These are phyloP conservation scores for Conoideocrella luteorostrata DNA, from an alignment of 2,329 filamentous ascomycete species.

Conservation along the genomic window DNA sequence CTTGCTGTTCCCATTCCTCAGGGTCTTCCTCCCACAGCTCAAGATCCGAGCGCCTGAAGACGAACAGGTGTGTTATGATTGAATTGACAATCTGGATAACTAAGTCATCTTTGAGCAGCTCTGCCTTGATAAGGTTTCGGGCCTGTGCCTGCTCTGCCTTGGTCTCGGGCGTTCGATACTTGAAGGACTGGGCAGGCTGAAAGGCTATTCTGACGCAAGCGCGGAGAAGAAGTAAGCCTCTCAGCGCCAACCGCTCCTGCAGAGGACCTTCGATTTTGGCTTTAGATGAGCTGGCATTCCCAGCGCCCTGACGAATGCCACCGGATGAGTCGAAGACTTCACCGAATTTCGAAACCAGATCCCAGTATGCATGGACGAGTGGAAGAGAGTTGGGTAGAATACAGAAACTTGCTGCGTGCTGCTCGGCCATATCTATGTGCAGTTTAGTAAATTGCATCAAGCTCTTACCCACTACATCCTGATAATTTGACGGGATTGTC, in stretches of 20 bases:
- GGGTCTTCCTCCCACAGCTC: constrained; percentile 91
- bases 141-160: constrained; percentile 71
- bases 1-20: constrained; percentile 89
- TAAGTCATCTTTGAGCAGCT: constrained; percentile 70
- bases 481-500: constrained; percentile 45
- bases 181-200: constrained; percentile 74
- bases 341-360: constrained; percentile 68
- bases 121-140: constrained; percentile 59
- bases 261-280: constrained; percentile 55
- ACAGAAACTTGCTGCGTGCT: constrained; percentile 76
- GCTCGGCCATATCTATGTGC: constrained; percentile 76
- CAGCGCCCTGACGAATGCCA: constrained; percentile 43
- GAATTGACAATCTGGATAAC: constrained; percentile 76
- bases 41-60: constrained; percentile 78
- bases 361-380: constrained; percentile 80
- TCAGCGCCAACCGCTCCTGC: constrained; percentile 72
- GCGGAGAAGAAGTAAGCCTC: constrained; percentile 74
- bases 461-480: constrained; percentile 71
- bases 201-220: constrained; percentile 82
- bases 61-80: constrained; percentile 80
- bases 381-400: constrained; percentile 72
- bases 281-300: constrained; percentile 33
- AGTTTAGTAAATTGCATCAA: constrained; percentile 86
- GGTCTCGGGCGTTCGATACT: constrained; percentile 66
- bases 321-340: constrained; percentile 61